Percentiles rank a stretch among this genome's conserved stretches.
These are phyloP conservation scores for Chlamydomonas sp. DNA, from an alignment of 139 green algal genomes.

Conservation along the genomic window DNA sequence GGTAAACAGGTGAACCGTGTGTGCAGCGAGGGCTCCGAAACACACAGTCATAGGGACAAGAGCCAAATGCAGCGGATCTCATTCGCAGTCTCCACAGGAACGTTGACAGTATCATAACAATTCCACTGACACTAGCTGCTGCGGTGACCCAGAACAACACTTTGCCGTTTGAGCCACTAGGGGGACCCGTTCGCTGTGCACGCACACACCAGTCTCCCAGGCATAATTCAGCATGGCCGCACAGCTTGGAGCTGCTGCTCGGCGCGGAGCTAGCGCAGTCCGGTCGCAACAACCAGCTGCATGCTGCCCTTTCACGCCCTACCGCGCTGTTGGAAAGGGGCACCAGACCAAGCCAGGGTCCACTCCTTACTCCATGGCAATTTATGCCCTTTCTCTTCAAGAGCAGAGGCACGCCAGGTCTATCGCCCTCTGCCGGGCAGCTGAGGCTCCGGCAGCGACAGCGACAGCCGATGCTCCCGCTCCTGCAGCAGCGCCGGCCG, in stretches of 20 bases:
- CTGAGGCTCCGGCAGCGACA: not conserved
- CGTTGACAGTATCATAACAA: no score
- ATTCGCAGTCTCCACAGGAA: no score
- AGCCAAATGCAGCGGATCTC: no score
- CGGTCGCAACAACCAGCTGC: not conserved
- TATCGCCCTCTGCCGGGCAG: not conserved
- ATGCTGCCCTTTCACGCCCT: slow-evolving; percentile 3
- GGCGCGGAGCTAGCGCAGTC: not conserved
- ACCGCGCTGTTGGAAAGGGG: not conserved
- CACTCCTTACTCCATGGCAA: slow-evolving; percentile 7
- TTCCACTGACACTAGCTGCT: no score
- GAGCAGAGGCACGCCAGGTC: not conserved
- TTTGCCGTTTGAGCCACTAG: no score
- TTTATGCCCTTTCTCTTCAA: slow-evolving; percentile 1
- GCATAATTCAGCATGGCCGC: no score
- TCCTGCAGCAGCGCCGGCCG: slow-evolving; percentile 1
- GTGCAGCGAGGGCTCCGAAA: no score
- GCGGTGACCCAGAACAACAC: no score
- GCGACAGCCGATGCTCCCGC: not conserved
- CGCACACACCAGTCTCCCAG: no score
- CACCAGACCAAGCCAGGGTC: not conserved
- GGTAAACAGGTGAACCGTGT: no score
- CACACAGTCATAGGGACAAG: no score
- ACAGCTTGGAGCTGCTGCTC: not conserved
- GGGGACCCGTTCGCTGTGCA: no score